Evolutionary conservation across 305 asterid genomes (phyloP), one percentile per base, ranked within the genome.

Genomic region (Fraxinus velutina): DNA sequence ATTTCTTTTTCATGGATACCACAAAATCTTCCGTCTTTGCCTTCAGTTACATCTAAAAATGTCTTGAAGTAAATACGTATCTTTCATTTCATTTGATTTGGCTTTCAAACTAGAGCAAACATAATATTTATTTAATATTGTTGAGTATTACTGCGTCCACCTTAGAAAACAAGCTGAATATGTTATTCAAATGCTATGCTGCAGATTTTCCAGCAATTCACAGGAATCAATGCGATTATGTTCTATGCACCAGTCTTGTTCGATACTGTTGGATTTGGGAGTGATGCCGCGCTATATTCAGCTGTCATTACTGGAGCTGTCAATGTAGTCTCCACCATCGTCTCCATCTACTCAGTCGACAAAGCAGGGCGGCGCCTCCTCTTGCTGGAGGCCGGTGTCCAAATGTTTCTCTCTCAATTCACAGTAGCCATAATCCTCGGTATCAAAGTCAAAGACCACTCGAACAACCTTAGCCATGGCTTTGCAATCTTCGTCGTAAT

Each of bases 211-310:
- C 99, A 95, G 80, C 97, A 95, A 68, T 90, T 90, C 79, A 95
- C 98, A 0, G 98, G 98, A 30, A 95, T 95, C 83, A 95, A 95
- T 15, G 98, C 98, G 0, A 93, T 95, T 39, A 95, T 95, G 99
- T 95, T 95, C 83, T 95, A 95, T 34, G 97, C 97, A n/a, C 98
- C 99, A 0, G 98, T 95, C 6, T 80, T 93, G 21, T 92, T 95
- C 13, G 17, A 77, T 80, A 93, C 98, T 0, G 89, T 95, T 1
- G 99, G 98, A 52, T 95, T 95, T 57, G 94, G 93, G 0, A 88
- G 73, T 34, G 90, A 85, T 29, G 98, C 99, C 0, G 76, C 99
- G 0, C 84, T 95, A 4, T 93, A 92, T 78, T 95, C 98, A 0
- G 90, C 98, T 0, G 98, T 93, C 44, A 95, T 95, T 84, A 90